phyloP scores from a whole-genome alignment of 148 eudicot species.

The Nyssa sinensis region DNA sequence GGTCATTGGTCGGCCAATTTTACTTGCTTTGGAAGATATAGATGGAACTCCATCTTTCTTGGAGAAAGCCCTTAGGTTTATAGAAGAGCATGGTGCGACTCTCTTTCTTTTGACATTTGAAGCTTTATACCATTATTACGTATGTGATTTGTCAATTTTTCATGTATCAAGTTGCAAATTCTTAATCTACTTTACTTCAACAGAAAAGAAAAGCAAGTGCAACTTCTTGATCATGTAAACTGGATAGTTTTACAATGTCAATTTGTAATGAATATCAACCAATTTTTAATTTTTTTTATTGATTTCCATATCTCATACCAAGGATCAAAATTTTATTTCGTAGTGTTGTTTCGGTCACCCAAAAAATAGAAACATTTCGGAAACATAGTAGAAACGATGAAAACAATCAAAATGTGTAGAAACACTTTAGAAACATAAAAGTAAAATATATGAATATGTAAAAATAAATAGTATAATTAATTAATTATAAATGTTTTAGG shows the following conservation, averaged over 20 bases:
- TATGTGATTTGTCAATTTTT: not conserved
- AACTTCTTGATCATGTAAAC: not conserved
- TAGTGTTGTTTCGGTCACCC: too few relatives aligned
- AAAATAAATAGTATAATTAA: too few relatives aligned
- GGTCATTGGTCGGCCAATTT: constrained; percentile 76
- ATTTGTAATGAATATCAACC: not conserved
- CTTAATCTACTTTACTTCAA: not conserved
- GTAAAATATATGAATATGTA: too few relatives aligned
- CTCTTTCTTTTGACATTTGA: constrained; percentile 10
- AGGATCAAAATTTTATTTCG: too few relatives aligned
- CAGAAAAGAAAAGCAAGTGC: too few relatives aligned
- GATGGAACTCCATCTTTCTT: constrained; percentile 95
- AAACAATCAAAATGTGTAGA: too few relatives aligned
- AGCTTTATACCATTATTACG: not conserved
- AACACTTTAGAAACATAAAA: too few relatives aligned
- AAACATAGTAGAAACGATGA: too few relatives aligned
- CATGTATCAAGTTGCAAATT: not conserved
- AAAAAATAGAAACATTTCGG: too few relatives aligned
- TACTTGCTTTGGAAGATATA: constrained; percentile 92
- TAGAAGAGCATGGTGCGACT: constrained; percentile 72
- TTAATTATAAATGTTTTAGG: too few relatives aligned
- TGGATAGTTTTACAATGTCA: not conserved
- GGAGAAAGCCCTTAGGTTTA: constrained; percentile 87
- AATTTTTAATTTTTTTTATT: not conserved
- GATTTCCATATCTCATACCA: not conserved